A percentile compares a stretch with the other conserved stretches of the same genome.
Conservation (phyloP, 1,284 basidiomycete genomes). For the Ustilago tritici region DNA sequence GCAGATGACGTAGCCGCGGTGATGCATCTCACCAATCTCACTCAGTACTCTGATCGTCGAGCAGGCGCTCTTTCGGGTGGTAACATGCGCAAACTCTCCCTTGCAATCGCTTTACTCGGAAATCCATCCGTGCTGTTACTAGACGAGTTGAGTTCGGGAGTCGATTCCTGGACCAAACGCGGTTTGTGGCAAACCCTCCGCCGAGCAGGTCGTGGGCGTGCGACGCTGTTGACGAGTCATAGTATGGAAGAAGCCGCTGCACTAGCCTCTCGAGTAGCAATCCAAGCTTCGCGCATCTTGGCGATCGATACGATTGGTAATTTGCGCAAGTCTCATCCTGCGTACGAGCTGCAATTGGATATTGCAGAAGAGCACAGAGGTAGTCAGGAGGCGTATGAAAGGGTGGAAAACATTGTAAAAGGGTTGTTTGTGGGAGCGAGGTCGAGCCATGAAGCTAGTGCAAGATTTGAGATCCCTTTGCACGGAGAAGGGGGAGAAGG, state of each 20-base stretch:
- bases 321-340: slow-evolving; percentile 77
- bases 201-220: slow-evolving; percentile 73
- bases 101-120: slow-evolving; percentile 83
- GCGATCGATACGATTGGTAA: slow-evolving; percentile 78
- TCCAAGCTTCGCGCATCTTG: slow-evolving; percentile 48
- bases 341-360: slow-evolving; percentile 82
- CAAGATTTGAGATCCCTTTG: background rate
- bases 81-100: slow-evolving; percentile 77
- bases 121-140: slow-evolving; percentile 83
- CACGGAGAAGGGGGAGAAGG: background rate
- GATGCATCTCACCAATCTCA: slow-evolving; percentile 76
- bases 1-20: slow-evolving; percentile 74
- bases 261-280: slow-evolving; percentile 73
- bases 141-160: slow-evolving; percentile 84
- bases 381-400: slow-evolving; percentile 71
- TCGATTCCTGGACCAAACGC: slow-evolving; percentile 84
- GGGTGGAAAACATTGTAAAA: slow-evolving; percentile 76
- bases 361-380: slow-evolving; percentile 71
- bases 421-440: slow-evolving; percentile 75
- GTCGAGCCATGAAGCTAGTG: slow-evolving; percentile 60
- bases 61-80: slow-evolving; percentile 82
- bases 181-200: slow-evolving; percentile 83
- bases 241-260: slow-evolving; percentile 87
- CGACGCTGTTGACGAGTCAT: slow-evolving; percentile 73
- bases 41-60: slow-evolving; percentile 77